phyloP scores from a whole-genome alignment of 805 yeast genomes.

The Candida ulmi region DNA sequence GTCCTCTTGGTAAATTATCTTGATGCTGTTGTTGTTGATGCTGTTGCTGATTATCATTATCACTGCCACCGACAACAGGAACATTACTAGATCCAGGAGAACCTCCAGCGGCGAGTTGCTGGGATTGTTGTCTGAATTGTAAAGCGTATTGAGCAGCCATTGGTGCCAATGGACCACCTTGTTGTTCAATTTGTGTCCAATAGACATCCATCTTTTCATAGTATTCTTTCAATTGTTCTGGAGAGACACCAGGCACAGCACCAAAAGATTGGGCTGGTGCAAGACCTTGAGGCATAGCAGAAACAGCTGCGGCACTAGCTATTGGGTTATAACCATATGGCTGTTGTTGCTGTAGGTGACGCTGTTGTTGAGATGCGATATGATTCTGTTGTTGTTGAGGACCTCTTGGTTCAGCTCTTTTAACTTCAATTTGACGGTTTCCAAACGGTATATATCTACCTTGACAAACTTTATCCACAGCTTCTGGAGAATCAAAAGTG shows the following conservation, averaged over 20 bases:
- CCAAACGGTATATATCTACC: constrained; percentile 78
- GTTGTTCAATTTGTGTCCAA: constrained; percentile 53
- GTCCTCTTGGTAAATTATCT: constrained; percentile 45
- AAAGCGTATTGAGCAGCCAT: constrained; percentile 32
- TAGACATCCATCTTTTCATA: constrained; percentile 58
- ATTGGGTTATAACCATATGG: constrained; percentile 11
- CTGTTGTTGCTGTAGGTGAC: constrained; percentile 18
- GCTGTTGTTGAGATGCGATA: constrained; percentile 25
- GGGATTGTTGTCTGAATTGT: constrained; percentile 6
- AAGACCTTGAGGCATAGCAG: constrained; percentile 8
- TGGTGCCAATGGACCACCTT: constrained; percentile 19
- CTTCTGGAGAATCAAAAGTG: constrained; percentile 90
- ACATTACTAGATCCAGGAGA: constrained; percentile 8
- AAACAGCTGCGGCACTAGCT: constrained; percentile 15
- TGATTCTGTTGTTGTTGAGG: constrained; percentile 45
- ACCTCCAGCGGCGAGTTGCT: constrained; percentile 9
- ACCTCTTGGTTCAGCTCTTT: constrained; percentile 79
- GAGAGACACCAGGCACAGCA: constrained; percentile 19
- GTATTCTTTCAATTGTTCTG: constrained; percentile 60
- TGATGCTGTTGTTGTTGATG: neutral
- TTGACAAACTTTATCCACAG: constrained; percentile 83
- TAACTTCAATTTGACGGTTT: constrained; percentile 81
- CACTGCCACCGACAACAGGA: neutral
- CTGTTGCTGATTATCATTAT: neutral
- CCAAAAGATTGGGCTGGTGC: constrained; percentile 11